A percentile compares a stretch with the other conserved stretches of the same genome.
Evolutionary conservation across 2,329 filamentous ascomycete species (phyloP).

Genomic region (Epichloe baconii): DNA sequence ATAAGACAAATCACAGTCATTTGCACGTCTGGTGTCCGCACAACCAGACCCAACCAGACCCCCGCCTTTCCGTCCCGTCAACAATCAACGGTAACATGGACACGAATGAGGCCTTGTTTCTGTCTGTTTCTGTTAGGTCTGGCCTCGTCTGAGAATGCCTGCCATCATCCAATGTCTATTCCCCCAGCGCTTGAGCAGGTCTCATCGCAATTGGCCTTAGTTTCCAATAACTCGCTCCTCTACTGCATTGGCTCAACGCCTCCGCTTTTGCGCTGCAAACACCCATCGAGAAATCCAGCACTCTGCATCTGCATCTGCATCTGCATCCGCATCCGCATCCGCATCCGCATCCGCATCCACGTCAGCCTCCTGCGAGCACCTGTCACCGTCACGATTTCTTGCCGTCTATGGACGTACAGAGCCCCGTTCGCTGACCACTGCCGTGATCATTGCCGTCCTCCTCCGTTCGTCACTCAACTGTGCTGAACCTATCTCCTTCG

Average conservation of each 20-base stretch:
- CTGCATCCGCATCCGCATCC: neutral
- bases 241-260: neutral
- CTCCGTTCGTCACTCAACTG: neutral
- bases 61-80: neutral
- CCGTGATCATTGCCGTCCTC: neutral
- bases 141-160: neutral
- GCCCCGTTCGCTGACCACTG: neutral
- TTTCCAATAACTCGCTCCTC: neutral
- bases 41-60: neutral
- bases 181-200: neutral
- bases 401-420: neutral
- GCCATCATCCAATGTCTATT: slow-evolving; percentile 1
- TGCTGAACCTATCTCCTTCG: neutral
- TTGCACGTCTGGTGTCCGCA: neutral
- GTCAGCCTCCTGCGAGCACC: neutral
- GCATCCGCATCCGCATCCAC: neutral
- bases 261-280: neutral
- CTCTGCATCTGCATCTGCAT: neutral
- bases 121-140: neutral
- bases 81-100: neutral
- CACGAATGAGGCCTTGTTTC: neutral
- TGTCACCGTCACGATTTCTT: neutral
- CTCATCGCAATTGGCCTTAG: slow-evolving; percentile 1
- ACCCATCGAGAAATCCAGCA: neutral
- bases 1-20: neutral